These are phyloP conservation scores for Coffea humblotiana DNA, from an alignment of 305 asterid genomes.

Conservation along the genomic window DNA sequence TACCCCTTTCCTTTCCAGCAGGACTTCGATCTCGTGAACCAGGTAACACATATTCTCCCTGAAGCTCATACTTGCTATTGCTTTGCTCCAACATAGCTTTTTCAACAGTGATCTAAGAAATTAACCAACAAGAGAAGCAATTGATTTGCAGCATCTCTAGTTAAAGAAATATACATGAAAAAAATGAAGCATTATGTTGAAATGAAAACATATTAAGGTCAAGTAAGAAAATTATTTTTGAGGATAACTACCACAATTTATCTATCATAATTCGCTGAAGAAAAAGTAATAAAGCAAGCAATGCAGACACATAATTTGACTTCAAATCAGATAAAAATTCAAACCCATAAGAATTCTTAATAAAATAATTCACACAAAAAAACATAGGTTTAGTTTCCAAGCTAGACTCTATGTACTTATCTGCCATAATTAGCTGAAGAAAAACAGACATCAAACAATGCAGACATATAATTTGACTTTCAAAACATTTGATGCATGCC, in stretches of 20 bases:
- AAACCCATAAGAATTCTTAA: no score
- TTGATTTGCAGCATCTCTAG: neutral
- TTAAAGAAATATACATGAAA: neutral
- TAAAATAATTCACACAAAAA: no score
- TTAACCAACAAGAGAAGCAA: constrained; percentile 12
- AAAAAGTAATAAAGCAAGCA: neutral
- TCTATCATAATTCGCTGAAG: neutral
- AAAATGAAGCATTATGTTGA: neutral
- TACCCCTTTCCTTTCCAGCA: constrained; percentile 81
- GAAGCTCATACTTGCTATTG: constrained; percentile 94
- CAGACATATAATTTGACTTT: neutral
- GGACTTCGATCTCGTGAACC: constrained; percentile 92
- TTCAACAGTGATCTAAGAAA: constrained; percentile 85
- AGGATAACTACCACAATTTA: neutral
- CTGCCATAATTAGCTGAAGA: neutral
- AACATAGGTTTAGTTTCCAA: no score
- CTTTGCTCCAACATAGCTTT: constrained; percentile 93
- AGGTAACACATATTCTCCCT: constrained; percentile 99
- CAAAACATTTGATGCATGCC: neutral
- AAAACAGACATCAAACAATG: neutral
- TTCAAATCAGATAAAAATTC: neutral
- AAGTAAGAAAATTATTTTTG: no score
- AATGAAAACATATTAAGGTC: neutral
- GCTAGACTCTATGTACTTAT: neutral
- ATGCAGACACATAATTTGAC: neutral